Conservation (phyloP, 768 basidiomycete genomes). For the Galerina sulciceps region DNA sequence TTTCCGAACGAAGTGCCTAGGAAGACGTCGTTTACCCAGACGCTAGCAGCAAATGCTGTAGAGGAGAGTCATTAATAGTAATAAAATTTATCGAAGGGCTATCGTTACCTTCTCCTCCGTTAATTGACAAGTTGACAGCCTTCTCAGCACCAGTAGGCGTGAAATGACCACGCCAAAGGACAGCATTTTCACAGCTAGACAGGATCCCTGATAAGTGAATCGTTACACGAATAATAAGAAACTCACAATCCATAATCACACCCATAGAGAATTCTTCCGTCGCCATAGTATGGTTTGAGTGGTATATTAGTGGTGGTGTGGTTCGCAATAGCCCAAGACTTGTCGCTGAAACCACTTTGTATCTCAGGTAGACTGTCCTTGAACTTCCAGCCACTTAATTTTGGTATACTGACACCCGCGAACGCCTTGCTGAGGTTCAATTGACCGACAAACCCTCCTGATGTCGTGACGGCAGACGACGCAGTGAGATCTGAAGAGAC, state of each 20-base stretch:
- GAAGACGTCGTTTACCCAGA: slow-evolving; percentile 80
- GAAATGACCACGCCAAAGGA: slow-evolving; percentile 86
- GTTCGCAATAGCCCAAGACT: slow-evolving; percentile 66
- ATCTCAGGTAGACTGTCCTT: slow-evolving; percentile 79
- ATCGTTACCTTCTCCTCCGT: slow-evolving; percentile 71
- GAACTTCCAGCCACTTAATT: slow-evolving; percentile 72
- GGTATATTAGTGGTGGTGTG: slow-evolving; percentile 79
- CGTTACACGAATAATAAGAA: not conserved
- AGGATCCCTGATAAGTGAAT: slow-evolving; percentile 4
- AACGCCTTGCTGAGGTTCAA: slow-evolving; percentile 38
- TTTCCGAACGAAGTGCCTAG: slow-evolving; percentile 76
- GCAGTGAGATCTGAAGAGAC: slow-evolving; percentile 38
- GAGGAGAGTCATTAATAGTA: not conserved
- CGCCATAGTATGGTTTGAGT: slow-evolving; percentile 69
- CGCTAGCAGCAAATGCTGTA: slow-evolving; percentile 78
- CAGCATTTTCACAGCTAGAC: slow-evolving; percentile 77
- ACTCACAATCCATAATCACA: slow-evolving; percentile 87
- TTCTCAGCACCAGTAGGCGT: slow-evolving; percentile 59
- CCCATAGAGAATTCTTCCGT: slow-evolving; percentile 79
- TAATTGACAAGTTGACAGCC: slow-evolving; percentile 76
- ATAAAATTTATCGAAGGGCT: not conserved
- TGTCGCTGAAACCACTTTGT: slow-evolving; percentile 58
- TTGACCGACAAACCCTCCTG: slow-evolving; percentile 54
- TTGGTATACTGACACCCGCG: slow-evolving; percentile 45
- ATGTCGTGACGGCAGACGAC: slow-evolving; percentile 33